Evolutionary conservation across 2,329 filamentous ascomycete species (phyloP).

Genomic region (Emergomyces pasteurianus): DNA sequence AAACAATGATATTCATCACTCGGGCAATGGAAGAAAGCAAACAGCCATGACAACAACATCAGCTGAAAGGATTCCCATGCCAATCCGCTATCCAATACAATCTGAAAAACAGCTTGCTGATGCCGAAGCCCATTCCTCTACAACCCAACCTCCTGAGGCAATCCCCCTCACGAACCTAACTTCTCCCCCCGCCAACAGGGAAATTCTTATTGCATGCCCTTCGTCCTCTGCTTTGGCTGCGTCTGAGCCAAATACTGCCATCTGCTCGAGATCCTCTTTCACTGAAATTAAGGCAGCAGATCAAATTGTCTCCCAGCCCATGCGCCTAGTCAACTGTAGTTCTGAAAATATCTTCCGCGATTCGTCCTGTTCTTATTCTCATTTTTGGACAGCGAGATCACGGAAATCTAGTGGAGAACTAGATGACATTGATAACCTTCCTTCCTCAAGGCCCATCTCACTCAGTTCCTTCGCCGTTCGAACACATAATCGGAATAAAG

Average conservation of each 20-base stretch:
- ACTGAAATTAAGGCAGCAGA: neutral
- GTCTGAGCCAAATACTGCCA: neutral
- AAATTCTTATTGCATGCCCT: neutral
- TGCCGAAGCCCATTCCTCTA: neutral
- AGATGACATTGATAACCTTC: conserved; percentile 2
- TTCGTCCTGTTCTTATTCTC: neutral
- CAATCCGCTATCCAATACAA: neutral
- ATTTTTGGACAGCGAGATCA: neutral
- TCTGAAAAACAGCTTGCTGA: neutral
- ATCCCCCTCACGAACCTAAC: neutral
- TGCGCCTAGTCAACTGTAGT: neutral
- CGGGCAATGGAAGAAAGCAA: neutral
- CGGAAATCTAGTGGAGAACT: neutral
- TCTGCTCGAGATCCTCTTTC: neutral
- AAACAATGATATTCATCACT: neutral
- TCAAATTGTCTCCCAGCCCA: neutral
- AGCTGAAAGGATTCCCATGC: neutral
- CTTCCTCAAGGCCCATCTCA: conserved; percentile 3
- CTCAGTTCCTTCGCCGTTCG: neutral
- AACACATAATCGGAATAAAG: conserved; percentile 11
- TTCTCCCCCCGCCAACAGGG: neutral
- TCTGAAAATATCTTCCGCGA: neutral
- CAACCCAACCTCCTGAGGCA: neutral
- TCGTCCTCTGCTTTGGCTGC: neutral
- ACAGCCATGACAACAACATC: neutral